phyloP scores from a whole-genome alignment of 441 rosid species.

The Sinapis alba region DNA sequence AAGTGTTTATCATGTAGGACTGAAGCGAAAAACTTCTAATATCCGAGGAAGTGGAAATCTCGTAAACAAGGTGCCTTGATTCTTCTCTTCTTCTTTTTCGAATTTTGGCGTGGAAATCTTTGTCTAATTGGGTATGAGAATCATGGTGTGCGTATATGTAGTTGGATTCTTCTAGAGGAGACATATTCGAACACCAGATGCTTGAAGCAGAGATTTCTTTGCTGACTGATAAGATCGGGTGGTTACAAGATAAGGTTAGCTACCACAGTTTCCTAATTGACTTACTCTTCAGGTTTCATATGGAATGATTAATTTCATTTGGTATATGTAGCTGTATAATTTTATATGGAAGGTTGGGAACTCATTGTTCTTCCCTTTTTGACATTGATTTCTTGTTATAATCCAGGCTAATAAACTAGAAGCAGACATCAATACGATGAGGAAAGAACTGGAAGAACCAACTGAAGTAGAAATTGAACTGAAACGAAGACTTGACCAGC shows the following conservation, averaged over 20 bases:
- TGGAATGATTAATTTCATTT: neutral
- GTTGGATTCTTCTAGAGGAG: slow-evolving; percentile 72
- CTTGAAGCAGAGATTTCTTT: slow-evolving; percentile 80
- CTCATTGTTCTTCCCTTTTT: neutral
- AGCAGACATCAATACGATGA: slow-evolving; percentile 62
- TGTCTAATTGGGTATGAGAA: slow-evolving; percentile 32
- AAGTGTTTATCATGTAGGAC: slow-evolving; percentile 51
- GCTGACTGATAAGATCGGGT: slow-evolving; percentile 65
- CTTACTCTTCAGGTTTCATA: slow-evolving; percentile 17
- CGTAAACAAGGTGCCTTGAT: slow-evolving; percentile 56
- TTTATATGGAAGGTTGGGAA: neutral
- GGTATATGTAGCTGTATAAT: slow-evolving; percentile 13
- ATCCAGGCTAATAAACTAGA: slow-evolving; percentile 68
- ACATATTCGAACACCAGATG: slow-evolving; percentile 68
- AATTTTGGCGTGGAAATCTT: slow-evolving; percentile 2
- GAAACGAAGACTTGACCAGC: slow-evolving; percentile 29
- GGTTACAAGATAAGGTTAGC: slow-evolving; percentile 77
- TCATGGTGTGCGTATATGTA: slow-evolving; percentile 45
- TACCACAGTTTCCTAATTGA: slow-evolving; percentile 24
- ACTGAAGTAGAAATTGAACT: slow-evolving; percentile 90
- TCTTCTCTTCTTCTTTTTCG: slow-evolving; percentile 12
- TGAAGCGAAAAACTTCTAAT: slow-evolving; percentile 60
- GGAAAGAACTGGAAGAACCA: slow-evolving; percentile 87
- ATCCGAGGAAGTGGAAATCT: slow-evolving; percentile 46
- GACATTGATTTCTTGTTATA: neutral